Evolutionary conservation across 192 early-diverging fungal genomes (phyloP), one percentile per base, ranked within the genome.

Genomic region (Gigaspora rosea): DNA sequence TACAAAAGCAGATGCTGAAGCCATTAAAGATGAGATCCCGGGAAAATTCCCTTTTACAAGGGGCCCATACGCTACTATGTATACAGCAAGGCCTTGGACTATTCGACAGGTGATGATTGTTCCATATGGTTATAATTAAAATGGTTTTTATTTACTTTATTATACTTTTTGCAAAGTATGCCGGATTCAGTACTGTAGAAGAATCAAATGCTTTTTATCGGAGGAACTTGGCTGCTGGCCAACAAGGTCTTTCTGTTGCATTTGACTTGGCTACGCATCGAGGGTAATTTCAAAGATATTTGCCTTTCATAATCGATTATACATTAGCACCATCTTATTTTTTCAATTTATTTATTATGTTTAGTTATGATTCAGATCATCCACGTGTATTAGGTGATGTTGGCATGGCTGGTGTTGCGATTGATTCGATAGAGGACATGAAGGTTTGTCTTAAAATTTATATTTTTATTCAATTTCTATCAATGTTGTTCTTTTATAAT

Each of bases 381-480:
- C 94, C 95, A 33, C 91, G 95, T 73, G 95, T 95, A 22, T 80
- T 92, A 1, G 95, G 95, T 68, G 95, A 96, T 80, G 95, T 96
- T 22, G 95, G 95, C 27, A 96, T 96, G 95, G 95, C 95, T 36
- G 95, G 95, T 68, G 95, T 96, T 49, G 95, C 95, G 16, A 96
- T 96, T 78, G 95, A 96, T 79, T 90, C 93, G 12, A 91, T 96
- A 15, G 95, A 96, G 81, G 95, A 96, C 82, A 95, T 95, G 94
- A 95, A 95, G 81, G 83, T 80, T 73, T 16, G 16, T 15, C 41
- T 33, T 22, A 13, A 6, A 10, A 51, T 0, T 50, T 35, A 52
- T 20, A 10, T 22, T 10, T 32, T 16, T 16, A 50, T 1, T 71
- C 5, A 52, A 12, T 71, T 16, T 2, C 12, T 13, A 36, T 20